Conservation (phyloP, 805 yeast genomes). For the Monosporozyma unispora region DNA sequence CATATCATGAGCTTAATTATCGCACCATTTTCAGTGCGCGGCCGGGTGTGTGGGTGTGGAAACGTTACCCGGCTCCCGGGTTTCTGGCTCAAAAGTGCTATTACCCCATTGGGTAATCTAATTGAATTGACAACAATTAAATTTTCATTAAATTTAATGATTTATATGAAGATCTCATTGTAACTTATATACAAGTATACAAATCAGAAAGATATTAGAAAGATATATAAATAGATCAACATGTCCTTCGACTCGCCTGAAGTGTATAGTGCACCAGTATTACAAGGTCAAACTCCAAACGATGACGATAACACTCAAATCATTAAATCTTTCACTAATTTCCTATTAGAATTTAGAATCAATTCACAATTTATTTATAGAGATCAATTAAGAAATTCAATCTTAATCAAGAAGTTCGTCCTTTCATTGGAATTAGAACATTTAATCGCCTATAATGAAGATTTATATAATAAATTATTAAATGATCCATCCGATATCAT, state of each 20-base stretch:
- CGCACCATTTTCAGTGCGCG: too few relatives aligned
- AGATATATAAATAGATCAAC: too few relatives aligned
- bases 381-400: conserved; percentile 83
- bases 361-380: conserved; percentile 77
- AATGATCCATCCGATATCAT: conserved; percentile 86
- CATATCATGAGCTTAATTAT: too few relatives aligned
- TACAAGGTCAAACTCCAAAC: conserved; percentile 70
- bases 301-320: conserved; percentile 60
- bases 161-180: too few relatives aligned
- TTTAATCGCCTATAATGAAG: conserved; percentile 80
- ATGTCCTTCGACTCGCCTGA: conserved; percentile 75
- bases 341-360: conserved; percentile 77
- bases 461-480: conserved; percentile 68
- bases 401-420: conserved; percentile 64
- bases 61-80: too few relatives aligned
- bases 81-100: too few relatives aligned
- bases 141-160: too few relatives aligned
- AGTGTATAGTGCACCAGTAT: conserved; percentile 65
- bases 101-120: too few relatives aligned
- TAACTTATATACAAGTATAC: too few relatives aligned
- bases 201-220: too few relatives aligned
- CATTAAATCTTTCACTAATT: conserved; percentile 67
- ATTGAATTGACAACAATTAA: too few relatives aligned
- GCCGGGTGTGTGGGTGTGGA: too few relatives aligned
- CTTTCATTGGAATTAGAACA: conserved; percentile 75